Evolutionary conservation across 805 yeast genomes (phyloP).

Genomic region (Diddensiella transvaalensis): DNA sequence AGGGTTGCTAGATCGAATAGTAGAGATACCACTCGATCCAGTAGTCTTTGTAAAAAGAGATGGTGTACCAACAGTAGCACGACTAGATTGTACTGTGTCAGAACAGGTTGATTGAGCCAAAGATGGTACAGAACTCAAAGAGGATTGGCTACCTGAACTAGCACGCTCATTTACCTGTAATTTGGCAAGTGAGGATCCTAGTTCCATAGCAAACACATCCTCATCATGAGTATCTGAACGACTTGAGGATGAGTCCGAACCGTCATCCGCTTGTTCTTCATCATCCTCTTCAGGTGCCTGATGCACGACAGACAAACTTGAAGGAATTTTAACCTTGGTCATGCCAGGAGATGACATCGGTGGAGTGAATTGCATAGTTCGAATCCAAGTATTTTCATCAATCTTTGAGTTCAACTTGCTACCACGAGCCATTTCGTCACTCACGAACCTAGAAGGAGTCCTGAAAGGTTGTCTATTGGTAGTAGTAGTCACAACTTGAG

Average conservation of each 20-base stretch:
- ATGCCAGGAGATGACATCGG: conserved; percentile 17
- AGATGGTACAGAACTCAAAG: conserved; percentile 26
- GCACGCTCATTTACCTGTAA: conserved; percentile 8
- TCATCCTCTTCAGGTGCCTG: conserved; percentile 12
- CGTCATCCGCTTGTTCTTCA: conserved; percentile 12
- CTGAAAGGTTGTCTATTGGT: conserved; percentile 31
- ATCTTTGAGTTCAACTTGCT: conserved; percentile 3
- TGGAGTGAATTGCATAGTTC: conserved; percentile 32
- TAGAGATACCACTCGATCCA: conserved; percentile 1
- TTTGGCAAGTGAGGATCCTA: conserved; percentile 1
- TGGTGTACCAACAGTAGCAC: not conserved
- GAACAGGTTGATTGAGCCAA: conserved; percentile 17
- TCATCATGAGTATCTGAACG: conserved; percentile 12
- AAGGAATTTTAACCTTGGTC: conserved; percentile 8
- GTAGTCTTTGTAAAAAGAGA: conserved; percentile 1
- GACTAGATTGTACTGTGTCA: not conserved
- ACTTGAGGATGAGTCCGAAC: conserved; percentile 3
- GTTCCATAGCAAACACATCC: conserved; percentile 27
- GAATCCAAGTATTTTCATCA: conserved; percentile 21
- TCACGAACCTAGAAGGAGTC: conserved; percentile 28
- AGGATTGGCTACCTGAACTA: conserved; percentile 19
- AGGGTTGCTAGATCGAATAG: conserved; percentile 6
- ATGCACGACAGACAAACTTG: conserved; percentile 11
- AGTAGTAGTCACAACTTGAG: conserved; percentile 26
- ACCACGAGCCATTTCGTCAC: conserved; percentile 4